Base-by-base conservation (phyloP, 2,329 filamentous ascomycete genomes). In the Colletotrichum noveboracense region DNA sequence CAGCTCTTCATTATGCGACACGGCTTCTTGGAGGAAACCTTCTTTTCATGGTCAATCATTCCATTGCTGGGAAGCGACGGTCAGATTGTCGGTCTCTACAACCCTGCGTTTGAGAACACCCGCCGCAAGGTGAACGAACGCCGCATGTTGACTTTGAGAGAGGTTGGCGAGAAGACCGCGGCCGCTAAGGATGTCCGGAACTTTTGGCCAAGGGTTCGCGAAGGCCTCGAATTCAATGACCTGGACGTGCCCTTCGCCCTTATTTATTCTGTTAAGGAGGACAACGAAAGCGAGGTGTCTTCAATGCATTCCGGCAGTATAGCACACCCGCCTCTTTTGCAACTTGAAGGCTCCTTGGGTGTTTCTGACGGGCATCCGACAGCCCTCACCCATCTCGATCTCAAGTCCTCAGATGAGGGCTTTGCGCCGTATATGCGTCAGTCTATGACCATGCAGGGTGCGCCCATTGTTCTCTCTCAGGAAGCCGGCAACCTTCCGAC, bases 21-120 rank as follows among this genome's bases (percentile, higher is more conserved):
- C 77, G 91, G 92, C 2, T 95, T 91, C 76, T 84, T 95, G 2
- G 94, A 97, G 83, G 95, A 97, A 81, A 92, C 94, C 0, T 96
- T 94, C 81, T 96, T 96, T 82, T 94, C 93, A 14, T 96, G 94
- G 94, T 94, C 92, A 2, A 92, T 96, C 56, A 93, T 96, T 30
- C 95, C 95, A 0, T 88, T 96, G 77, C 90, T 96, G 2, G 94
- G 94, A 5, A 88, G 89, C 52, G 93, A 96, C 75, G 95, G 95
- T 3, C 91, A 91, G 14, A 93, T 96, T 9, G 91, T 94, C 76
- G 94, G 94, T 3, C 83, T 96, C 0, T 96, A 95, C 82, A 96
- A 96, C 80, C 94, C 94, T 4, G 91, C 93, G 0, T 96, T 96
- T 78, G 95, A 97, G 78, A 95, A 96, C 80, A 97, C 95, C 2